Evolutionary conservation across 345 rosid species (phyloP).

Genomic region (Eutrema yunnanense): DNA sequence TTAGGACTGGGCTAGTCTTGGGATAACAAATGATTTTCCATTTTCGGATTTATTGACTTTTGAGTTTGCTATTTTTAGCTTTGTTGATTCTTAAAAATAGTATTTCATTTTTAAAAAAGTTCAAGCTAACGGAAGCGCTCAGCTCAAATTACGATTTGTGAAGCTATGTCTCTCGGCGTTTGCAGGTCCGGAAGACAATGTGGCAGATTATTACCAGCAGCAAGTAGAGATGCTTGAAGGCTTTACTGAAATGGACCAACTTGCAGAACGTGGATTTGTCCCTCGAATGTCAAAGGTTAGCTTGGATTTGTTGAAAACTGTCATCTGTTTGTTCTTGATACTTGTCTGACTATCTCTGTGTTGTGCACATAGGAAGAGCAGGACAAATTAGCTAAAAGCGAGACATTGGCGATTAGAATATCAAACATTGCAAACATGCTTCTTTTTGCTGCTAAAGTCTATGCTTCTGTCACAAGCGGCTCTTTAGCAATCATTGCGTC

Average conservation of each 20-base stretch:
- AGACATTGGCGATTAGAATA: slow-evolving; percentile 83
- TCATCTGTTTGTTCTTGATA: background rate
- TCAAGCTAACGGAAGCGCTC: background rate
- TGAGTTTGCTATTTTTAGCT: slow-evolving; percentile 5
- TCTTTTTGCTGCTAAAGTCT: slow-evolving; percentile 91
- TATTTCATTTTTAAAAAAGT: background rate
- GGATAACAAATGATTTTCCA: background rate
- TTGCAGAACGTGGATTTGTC: slow-evolving; percentile 87
- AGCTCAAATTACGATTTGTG: background rate
- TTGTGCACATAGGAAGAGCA: slow-evolving; percentile 64
- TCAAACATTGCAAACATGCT: slow-evolving; percentile 91
- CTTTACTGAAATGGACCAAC: slow-evolving; percentile 90
- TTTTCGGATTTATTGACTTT: slow-evolving; percentile 3
- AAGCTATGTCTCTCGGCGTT: slow-evolving; percentile 10
- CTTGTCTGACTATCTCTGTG: slow-evolving; percentile 1
- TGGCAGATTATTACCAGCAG: slow-evolving; percentile 96
- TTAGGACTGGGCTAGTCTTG: background rate
- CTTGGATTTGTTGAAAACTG: background rate
- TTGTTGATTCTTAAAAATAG: background rate
- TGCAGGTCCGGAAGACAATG: slow-evolving; percentile 82
- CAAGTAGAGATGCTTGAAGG: slow-evolving; percentile 97
- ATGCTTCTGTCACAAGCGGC: slow-evolving; percentile 85
- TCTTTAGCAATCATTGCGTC: slow-evolving; percentile 96
- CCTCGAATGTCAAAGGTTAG: slow-evolving; percentile 85
- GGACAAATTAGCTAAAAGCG: slow-evolving; percentile 80